Base-by-base conservation (phyloP, 192 early-diverging fungal genomes). In the Coemansia sp. region DNA sequence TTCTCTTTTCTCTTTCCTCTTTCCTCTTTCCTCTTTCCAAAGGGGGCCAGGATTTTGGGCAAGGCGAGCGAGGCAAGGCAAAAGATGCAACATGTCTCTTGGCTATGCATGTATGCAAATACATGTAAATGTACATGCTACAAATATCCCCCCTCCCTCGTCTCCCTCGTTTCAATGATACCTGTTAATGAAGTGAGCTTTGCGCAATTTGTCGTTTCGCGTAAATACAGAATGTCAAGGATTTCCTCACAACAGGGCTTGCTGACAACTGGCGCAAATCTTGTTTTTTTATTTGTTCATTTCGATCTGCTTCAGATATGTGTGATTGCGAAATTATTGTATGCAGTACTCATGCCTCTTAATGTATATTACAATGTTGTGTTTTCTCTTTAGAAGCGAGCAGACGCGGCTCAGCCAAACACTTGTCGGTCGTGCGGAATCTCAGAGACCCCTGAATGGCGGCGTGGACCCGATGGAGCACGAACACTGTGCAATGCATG, bases 401-500 rank as follows among this genome's bases (percentile, higher is more conserved):
- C 75, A 12, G 75, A 83, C 43, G 76, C 89, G 2, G 84, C 88
- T 6, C 84, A 86, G 40, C 87, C 89, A 46, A 88, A 87, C 31
- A 72, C 88, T 15, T 90, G 90, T 61, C 86, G 87, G 29, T 88
- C 88, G 10, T 97, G 95, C 65, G 86, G 91, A 59, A 90, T 88
- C 52, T 91, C 88, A 4, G 92, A 93, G 68, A 96, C 94, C 0
- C 94, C 94, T 31, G 93, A 96, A 73, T 97, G 95, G 95, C 84
- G 95, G 31, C 89, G 95, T 16, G 94, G 95, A 9, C 94, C 94
- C 20, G 89, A 91, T 45, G 94, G 94, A 20, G 89, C 92, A 7
- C 82, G 95, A 28, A 96, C 94, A 12, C 85, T 97, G 21, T 97
- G 95, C 82, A 97, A 97, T 79, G 95, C 94, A 0, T 95, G 95